Evolutionary conservation across 306 rosid species (phyloP), one percentile per base, ranked within the genome.

Genomic region (Vachellia pachyceras): DNA sequence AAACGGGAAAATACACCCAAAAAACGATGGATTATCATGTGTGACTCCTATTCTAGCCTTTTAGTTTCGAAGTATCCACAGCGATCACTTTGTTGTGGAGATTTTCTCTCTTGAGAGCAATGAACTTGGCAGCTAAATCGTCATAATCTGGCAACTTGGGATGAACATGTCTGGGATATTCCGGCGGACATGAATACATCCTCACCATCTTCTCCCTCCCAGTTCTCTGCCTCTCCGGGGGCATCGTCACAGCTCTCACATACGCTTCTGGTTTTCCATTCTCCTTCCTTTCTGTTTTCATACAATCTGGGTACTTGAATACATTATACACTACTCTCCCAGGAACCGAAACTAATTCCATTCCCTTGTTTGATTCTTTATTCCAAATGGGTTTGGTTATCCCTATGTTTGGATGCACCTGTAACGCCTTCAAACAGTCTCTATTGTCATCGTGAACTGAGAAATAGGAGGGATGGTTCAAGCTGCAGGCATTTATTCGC

Each of bases 61-160:
- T 3, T 55, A 25, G 3, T 3, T 10, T 55, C 63, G 10, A 60
- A 3, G 33, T 3, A 8, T n/a, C 12, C 29, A 25, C 37, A 25
- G 37, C 10, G 35, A 17, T 23, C 39, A 23, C 33, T 35, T 57
- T 80, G 6, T 42, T 79, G 52, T 58, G 80, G 47, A 76, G 79
- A 14, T 69, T 83, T 70, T 82, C 89, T 84, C 82, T 87, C 86
- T 90, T 92, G 60, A 92, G 90, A 77, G 93, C 92, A 83, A 46
- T 69, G 88, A 94, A 91, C 69, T 80, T 87, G 29, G 96, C 89
- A 71, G 89, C 85, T 71, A 94, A 70, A 64, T 90, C 93, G 10
- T 92, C 94, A 77, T 86, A 94, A 20, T 94, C 91, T 0, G 97
- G 98, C 85, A 94, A 79, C 84, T 92, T 92, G 0, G 97, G 98